Percentiles rank a stretch among this genome's conserved stretches.
Conservation (phyloP, 768 basidiomycete species). For the Nidularia pulvinata region DNA sequence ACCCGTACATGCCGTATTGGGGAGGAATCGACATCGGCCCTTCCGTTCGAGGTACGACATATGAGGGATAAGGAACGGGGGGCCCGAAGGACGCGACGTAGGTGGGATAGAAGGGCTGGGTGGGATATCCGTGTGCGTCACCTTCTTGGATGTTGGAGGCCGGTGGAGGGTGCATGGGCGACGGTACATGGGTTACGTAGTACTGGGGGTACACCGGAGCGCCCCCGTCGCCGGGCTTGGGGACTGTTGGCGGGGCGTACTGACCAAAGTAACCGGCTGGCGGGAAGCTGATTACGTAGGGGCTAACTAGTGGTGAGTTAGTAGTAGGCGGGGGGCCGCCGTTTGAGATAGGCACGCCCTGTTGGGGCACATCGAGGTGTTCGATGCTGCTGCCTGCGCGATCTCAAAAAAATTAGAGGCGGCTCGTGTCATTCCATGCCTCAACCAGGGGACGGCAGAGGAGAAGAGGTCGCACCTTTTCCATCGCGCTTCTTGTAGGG, state of each 20-base stretch:
- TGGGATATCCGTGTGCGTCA: constrained; percentile 26
- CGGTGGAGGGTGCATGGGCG: constrained; percentile 32
- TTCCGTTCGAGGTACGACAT: constrained; percentile 26
- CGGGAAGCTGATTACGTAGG: constrained; percentile 59
- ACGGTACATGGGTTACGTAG: constrained; percentile 41
- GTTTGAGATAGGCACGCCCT: constrained; percentile 38
- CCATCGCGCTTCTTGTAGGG: constrained; percentile 97
- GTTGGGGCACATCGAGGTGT: constrained; percentile 32
- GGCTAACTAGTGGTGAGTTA: constrained; percentile 45
- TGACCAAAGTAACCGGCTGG: constrained; percentile 51
- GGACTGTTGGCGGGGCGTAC: constrained; percentile 43
- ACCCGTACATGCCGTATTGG: constrained; percentile 17
- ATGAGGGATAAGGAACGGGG: constrained; percentile 9
- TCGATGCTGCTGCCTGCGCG: constrained; percentile 59
- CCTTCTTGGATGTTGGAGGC: constrained; percentile 35
- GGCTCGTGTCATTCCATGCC: no score
- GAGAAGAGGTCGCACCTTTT: no score
- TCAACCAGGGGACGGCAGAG: no score
- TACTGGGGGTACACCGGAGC: constrained; percentile 52
- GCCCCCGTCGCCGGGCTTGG: constrained; percentile 55
- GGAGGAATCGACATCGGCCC: constrained; percentile 18
- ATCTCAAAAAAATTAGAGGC: constrained; percentile 51
- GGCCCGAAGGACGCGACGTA: constrained; percentile 10
- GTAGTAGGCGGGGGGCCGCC: constrained; percentile 32
- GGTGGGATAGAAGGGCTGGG: constrained; percentile 18